Percentiles rank a stretch among this genome's conserved stretches.
These are phyloP conservation scores for Suhomyces canberraensis DNA, from an alignment of 805 yeast species.

Conservation along the genomic window DNA sequence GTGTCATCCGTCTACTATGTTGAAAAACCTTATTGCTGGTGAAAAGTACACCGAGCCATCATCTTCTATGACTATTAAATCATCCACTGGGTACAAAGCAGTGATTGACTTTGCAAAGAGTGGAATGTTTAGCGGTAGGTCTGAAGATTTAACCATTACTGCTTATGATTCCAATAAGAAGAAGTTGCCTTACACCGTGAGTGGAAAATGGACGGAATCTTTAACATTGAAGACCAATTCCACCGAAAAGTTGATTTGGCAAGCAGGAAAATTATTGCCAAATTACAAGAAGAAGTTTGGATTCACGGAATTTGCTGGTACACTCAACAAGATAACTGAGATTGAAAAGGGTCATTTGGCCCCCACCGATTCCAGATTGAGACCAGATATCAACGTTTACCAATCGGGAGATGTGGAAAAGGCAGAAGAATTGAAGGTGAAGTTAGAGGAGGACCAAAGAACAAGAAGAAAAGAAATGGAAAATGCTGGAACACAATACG, in stretches of 20 bases:
- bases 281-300: conserved; percentile 71
- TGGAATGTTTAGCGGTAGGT: conserved; percentile 79
- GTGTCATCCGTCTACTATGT: conserved; percentile 76
- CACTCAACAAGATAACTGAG: conserved; percentile 72
- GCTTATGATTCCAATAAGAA: conserved; percentile 38
- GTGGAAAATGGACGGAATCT: conserved; percentile 84
- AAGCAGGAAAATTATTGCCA: conserved; percentile 59
- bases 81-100: conserved; percentile 68
- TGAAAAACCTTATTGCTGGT: conserved; percentile 89
- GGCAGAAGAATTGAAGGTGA: conserved; percentile 69
- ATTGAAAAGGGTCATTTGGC: conserved; percentile 66
- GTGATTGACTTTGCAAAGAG: conserved; percentile 72
- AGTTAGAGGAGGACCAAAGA: conserved; percentile 79
- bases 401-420: conserved; percentile 64
- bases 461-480: conserved; percentile 61
- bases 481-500: conserved; percentile 41
- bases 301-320: conserved; percentile 77
- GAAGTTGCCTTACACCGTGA: conserved; percentile 40
- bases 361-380: conserved; percentile 82
- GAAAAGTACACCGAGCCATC: conserved; percentile 91
- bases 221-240: conserved; percentile 45
- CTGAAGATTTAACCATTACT: conserved; percentile 59
- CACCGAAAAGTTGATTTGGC: conserved; percentile 59
- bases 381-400: conserved; percentile 80
- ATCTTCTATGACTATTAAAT: conserved; percentile 60